Evolutionary conservation across 768 basidiomycete species (phyloP), one percentile per base, ranked within the genome.

Genomic region (Ramaria rubella): DNA sequence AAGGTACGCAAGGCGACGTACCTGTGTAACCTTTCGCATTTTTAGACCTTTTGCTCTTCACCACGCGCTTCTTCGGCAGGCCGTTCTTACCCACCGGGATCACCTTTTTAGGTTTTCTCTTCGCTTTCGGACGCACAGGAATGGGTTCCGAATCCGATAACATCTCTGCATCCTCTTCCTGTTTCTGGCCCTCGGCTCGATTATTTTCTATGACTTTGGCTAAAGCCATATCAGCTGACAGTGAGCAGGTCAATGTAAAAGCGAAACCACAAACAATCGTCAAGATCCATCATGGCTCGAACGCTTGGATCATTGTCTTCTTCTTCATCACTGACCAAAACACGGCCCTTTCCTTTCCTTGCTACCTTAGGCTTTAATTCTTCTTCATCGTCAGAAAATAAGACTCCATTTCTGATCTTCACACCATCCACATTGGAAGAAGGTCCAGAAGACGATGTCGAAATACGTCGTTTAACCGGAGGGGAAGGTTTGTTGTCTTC

Each of bases 71-170:
- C 72, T 91, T 92, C 75, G 80, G 88, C 55, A 90, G 64, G 5
- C 90, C 90, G 58, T 91, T 93, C 36, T 72, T 72, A 0, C 90
- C 89, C n/a, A 88, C 69, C 1, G 89, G 90, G n/a, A 82, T 66
- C 4, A 75, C 76, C 61, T 81, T 84, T 70, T 83, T 86, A 36
- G 76, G 61, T 56, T 74, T 77, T 55, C 62, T 63, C 61, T 68
- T 70, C 55, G 70, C 70, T 57, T 72, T 69, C 58, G 74, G 75
- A 8, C 68, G 66, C 50, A 73, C 73, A 3, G 69, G 66, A 50
- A 68, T 63, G 14, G 69, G 38, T 27, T 67, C 71, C 15, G 69
- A 63, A 9, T 59, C 55, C n/a, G 56, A 57, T 19, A 60, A 61
- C 61, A 64, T 62, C 42, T 67, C 62, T 4, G 69, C 65, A 46